Conservation (phyloP, 164 flowering plant genomes). For the Vitis vinifera region ASM3070453v1 NC_081823.1:6707501-6708000, state of each 20-base stretch:
- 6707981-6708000: too few species aligned
- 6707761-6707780: conserved; percentile 49
- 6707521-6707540: conserved; percentile 91
- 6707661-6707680: conserved; percentile 68
- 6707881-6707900: too few species aligned
- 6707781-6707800: conserved; percentile 53
- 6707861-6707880: neutral
- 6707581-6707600: conserved; percentile 8
- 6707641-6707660: conserved; percentile 77
- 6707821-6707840: conserved; percentile 2
- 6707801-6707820: conserved; percentile 11
- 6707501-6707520: conserved; percentile 94
- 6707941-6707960: too few species aligned
- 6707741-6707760: conserved; percentile 53
- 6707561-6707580: conserved; percentile 68
- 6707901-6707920: too few species aligned
- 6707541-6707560: conserved; percentile 76
- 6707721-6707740: conserved; percentile 82
- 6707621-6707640: conserved; percentile 44
- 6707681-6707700: conserved; percentile 47
- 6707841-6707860: neutral
- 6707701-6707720: conserved; percentile 48
- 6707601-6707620: neutral
- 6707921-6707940: too few species aligned
- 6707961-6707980: too few species aligned